Percentiles rank a stretch among this genome's conserved stretches.
These are phyloP conservation scores for Petunia axillaris DNA, from an alignment of 257 asterid genomes.

Conservation along the genomic window DNA sequence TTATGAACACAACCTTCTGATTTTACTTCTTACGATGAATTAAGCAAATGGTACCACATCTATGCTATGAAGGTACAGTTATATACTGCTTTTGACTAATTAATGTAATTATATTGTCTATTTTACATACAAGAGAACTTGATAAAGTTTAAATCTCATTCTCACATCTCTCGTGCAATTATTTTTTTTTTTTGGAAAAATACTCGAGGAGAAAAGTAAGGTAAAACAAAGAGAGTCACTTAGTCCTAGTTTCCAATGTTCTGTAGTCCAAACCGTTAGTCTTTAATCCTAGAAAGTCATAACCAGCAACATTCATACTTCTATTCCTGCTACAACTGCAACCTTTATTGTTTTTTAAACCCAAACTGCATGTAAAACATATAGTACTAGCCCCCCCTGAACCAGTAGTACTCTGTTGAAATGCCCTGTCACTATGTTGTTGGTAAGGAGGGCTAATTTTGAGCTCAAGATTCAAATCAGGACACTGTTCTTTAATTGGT, in stretches of 20 bases:
- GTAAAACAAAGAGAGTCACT: not conserved
- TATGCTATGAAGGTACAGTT: no score
- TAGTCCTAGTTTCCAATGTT: constrained; percentile 71
- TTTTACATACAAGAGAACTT: constrained; percentile 42
- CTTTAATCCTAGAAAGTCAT: constrained; percentile 68
- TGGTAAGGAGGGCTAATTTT: constrained; percentile 76
- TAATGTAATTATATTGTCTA: not conserved
- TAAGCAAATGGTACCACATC: no score
- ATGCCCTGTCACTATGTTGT: constrained; percentile 21
- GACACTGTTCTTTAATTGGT: constrained; percentile 52
- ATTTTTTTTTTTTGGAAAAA: not conserved
- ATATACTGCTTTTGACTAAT: no score
- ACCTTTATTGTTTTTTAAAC: constrained; percentile 59
- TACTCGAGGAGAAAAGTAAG: constrained; percentile 20
- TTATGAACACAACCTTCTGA: not conserved
- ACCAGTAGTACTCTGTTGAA: not conserved
- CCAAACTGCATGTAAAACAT: constrained; percentile 71
- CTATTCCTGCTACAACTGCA: constrained; percentile 48
- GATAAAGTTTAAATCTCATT: constrained; percentile 19
- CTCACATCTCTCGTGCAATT: constrained; percentile 10
- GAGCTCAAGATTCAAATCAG: constrained; percentile 85
- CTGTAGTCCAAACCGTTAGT: constrained; percentile 62
- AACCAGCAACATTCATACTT: constrained; percentile 39
- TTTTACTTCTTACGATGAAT: no score
- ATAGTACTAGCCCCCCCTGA: constrained; percentile 20